Evolutionary conservation across 306 rosid genomes (phyloP), one percentile per base, ranked within the genome.

Genomic region (Vicia villosa): DNA sequence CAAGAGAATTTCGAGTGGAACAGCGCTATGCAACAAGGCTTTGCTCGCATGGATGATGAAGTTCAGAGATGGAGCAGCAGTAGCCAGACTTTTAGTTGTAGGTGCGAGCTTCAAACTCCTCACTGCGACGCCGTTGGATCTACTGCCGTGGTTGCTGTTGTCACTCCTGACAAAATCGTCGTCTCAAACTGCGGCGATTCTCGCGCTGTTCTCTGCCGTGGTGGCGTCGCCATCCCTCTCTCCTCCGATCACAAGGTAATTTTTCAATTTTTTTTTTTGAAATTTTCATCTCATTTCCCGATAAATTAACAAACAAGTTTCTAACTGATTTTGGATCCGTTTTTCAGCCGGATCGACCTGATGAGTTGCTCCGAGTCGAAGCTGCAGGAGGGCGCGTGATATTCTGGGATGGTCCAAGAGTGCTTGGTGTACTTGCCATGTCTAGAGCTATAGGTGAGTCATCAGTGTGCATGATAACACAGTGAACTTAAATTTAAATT

Each of bases 151-250:
- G 82, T 86, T 0, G 86, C 91, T 4, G 59, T 87, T 1, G 50
- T 87, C 0, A 81, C 91, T 0, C 83, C 86, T 6, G 84, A 91
- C 14, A 91, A 87, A 46, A 13, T 94, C 24, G 28, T 94, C 47
- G 87, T 94, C 58, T 79, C 99, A 2, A 94, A 94, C 73, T 91
- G 99, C 50, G 99, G 99, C 16, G 96, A 94, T 19, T 94, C 99
- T 3, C 92, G 99, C 7, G 97, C 97, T 0, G 95, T 94, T 0
- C 99, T 94, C 30, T 88, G 87, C 82, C 91, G 96, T 0, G 74
- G 46, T 38, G 92, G 92, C 68, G 72, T 70, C 14, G 89, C 87
- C 4, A 20, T 91, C 15, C 95, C 97, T 0, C 92, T 94, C 3
- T 94, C 99, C 54, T 80, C 80, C 49, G 97, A 94, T 64, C 99